A percentile compares a stretch with the other conserved stretches of the same genome.
These are phyloP conservation scores for Silene vulgaris DNA, from an alignment of 179 eudicot species.

Conservation along the genomic window DNA sequence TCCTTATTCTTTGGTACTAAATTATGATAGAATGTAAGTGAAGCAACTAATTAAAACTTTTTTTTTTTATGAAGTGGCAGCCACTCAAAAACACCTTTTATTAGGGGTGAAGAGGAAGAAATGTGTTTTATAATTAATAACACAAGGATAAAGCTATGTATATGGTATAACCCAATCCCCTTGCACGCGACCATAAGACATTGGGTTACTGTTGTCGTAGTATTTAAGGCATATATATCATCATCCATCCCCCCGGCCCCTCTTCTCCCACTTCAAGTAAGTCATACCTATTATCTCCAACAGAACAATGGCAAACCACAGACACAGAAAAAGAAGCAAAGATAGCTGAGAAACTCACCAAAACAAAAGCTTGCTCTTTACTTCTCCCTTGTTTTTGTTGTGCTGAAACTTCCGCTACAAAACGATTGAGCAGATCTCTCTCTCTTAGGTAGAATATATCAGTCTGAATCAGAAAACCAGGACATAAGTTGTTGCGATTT, in stretches of 20 bases:
- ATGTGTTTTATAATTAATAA: no score
- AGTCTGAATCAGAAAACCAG: constrained; percentile 39
- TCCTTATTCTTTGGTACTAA: no score
- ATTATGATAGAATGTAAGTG: not conserved
- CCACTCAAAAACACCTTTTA: no score
- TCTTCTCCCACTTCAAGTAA: no score
- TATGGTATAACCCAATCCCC: no score
- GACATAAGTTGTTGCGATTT: constrained; percentile 12
- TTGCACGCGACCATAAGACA: no score
- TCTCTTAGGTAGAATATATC: constrained; percentile 83
- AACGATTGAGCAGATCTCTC: constrained; percentile 71
- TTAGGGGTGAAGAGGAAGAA: no score
- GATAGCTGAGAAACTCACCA: constrained; percentile 39
- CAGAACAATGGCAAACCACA: not conserved
- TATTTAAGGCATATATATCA: constrained; percentile 8
- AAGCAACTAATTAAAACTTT: not conserved
- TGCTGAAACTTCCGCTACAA: constrained; percentile 64
- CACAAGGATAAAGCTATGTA: no score
- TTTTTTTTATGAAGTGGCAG: no score
- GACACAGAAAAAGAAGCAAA: not conserved
- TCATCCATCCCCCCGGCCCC: no score
- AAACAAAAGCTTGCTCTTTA: constrained; percentile 60
- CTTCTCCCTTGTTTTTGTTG: constrained; percentile 65
- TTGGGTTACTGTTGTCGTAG: no score
- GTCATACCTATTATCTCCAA: no score